Base-by-base conservation (phyloP, 345 rosid genomes). In the Linum usitatissimum region DNA sequence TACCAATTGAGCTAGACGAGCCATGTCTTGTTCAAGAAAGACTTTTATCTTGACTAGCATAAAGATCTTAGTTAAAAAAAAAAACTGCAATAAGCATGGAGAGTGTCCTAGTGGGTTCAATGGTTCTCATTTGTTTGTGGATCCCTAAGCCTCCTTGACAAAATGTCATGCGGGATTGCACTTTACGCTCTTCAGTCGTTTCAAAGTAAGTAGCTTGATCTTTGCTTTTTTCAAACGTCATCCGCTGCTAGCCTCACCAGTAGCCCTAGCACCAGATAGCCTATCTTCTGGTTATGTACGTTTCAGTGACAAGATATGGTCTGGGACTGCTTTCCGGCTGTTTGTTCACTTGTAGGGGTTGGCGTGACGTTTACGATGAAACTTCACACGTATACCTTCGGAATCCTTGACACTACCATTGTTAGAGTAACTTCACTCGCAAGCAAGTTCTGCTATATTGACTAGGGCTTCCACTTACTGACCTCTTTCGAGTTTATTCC, bases 111-210 rank as follows among this genome's bases (percentile, higher is more conserved):
- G 74, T 89, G 45, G 97, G 97, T 81, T 87, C 6, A 81, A 83
- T 68, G 99, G 99, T 58, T 87, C 95, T 75, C 99, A 39, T 89
- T 92, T 63, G 99, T 92, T 18, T 89, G 85, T 66, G 99, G 99
- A 55, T 87, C 99, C 21, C 70, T 92, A 73, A 89, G 99, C 78
- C 89, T 89, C 74, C 70, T 89, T 84, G 99, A 92, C 71, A 92
- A 92, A 75, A 75, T 92, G 13, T 87, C 98, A 53, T 92, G 98
- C 66, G 97, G 98, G 56, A 55, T 89, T 70, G 89, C 86, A 56
- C 63, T 89, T 7, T 89, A 82, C 74, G 75, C 80, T 77, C 97
- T 89, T 63, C 98, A 92, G 64, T 92, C 93, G 60, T 80, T 77
- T 72, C 98, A 85, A 74, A 81, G 98, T 85, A 79, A 85, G 90